A percentile compares a stretch with the other conserved stretches of the same genome.
Evolutionary conservation across 495 filamentous ascomycete species (phyloP).

Genomic region (Xylaria curta): DNA sequence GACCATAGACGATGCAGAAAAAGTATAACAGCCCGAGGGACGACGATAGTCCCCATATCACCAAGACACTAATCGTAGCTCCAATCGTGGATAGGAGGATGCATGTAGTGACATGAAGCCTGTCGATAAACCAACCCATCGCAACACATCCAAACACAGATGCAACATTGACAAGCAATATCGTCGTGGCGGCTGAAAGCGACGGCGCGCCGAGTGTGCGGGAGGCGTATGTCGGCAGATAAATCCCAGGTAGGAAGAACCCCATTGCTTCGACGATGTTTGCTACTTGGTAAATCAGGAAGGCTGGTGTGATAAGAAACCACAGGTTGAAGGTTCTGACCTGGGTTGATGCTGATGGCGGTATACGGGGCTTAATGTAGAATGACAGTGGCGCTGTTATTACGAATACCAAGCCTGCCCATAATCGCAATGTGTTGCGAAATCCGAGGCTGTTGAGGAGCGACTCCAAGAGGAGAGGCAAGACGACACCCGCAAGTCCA

Average conservation of each 20-base stretch:
- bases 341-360: conserved; percentile 46
- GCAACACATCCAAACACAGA: conserved; percentile 61
- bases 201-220: conserved; percentile 43
- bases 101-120: conserved; percentile 62
- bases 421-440: conserved; percentile 58
- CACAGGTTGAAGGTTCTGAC: conserved; percentile 46
- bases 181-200: conserved; percentile 51
- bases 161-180: conserved; percentile 63
- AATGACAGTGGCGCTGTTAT: conserved; percentile 61
- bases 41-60: conserved; percentile 68
- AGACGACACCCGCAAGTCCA: conserved; percentile 43
- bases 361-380: conserved; percentile 65
- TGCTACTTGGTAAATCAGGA: conserved; percentile 59
- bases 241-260: conserved; percentile 69
- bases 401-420: conserved; percentile 57
- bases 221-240: conserved; percentile 60
- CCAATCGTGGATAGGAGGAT: conserved; percentile 65
- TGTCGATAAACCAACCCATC: conserved; percentile 64
- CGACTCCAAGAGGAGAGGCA: conserved; percentile 59
- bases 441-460: conserved; percentile 62
- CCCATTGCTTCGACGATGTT: conserved; percentile 68
- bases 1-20: conserved; percentile 69
- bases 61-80: conserved; percentile 62
- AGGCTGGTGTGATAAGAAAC: conserved; percentile 53
- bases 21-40: conserved; percentile 61